phyloP scores from a whole-genome alignment of 495 filamentous ascomycete genomes.

The Penicillium manginii region DNA sequence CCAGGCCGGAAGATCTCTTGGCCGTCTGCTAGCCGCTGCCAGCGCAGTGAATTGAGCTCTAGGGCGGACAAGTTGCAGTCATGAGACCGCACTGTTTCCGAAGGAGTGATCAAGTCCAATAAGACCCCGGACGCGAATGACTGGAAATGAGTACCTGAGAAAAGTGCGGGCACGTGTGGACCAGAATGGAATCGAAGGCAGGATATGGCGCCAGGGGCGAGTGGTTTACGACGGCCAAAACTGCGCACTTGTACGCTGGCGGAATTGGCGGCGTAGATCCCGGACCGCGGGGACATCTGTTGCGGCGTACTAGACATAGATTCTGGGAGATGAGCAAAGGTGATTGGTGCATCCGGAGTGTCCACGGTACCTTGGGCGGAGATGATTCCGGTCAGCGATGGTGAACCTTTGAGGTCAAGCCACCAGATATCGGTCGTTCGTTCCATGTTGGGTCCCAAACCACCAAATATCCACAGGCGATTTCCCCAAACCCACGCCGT shows the following conservation, averaged over 20 bases:
- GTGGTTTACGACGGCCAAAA: conserved; percentile 67
- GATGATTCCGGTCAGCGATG: conserved; percentile 71
- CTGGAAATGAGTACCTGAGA: conserved; percentile 90
- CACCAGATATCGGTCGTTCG: conserved; percentile 94
- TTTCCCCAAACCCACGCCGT: conserved; percentile 89
- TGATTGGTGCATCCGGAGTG: conserved; percentile 29
- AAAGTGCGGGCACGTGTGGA: conserved; percentile 82
- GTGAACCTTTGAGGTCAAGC: conserved; percentile 89
- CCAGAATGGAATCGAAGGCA: conserved; percentile 88
- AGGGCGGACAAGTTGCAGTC: conserved; percentile 90
- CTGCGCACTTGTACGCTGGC: conserved; percentile 82
- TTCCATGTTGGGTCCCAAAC: conserved; percentile 92
- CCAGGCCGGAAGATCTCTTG: conserved; percentile 85
- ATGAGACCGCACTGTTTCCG: conserved; percentile 76
- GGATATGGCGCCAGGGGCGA: conserved; percentile 87
- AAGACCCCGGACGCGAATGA: conserved; percentile 90
- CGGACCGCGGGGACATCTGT: conserved; percentile 57
- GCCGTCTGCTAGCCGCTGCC: conserved; percentile 92
- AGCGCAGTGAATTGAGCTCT: conserved; percentile 81
- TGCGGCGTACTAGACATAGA: conserved; percentile 42
- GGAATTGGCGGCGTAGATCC: conserved; percentile 87
- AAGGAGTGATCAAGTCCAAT: conserved; percentile 90
- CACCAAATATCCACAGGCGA: conserved; percentile 96
- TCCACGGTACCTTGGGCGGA: conserved; percentile 70
- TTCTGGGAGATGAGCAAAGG: conserved; percentile 49